Base-by-base conservation (phyloP, 768 basidiomycete genomes). In the Arthromyces matolae region DNA sequence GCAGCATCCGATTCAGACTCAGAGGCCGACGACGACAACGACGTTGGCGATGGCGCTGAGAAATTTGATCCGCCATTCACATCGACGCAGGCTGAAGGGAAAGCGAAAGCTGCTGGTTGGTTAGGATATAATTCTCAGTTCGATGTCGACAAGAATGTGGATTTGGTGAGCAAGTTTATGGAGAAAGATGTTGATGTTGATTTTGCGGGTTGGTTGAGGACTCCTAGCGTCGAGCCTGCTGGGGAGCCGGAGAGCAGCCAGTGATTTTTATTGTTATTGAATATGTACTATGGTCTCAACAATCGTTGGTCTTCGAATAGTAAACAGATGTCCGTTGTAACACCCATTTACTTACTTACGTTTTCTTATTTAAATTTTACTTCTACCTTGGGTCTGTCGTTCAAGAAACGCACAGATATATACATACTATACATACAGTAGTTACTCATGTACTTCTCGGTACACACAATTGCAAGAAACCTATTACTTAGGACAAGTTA, bases 101-200 rank as follows among this genome's bases (percentile, higher is more conserved):
- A 59, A 36, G 42, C 42, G 20, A 46, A 49, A 25, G 8, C 46
- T 10, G 37, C 62, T 14, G 59, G 67, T 31, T 73, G 66, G 52
- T 64, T 68, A 64, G 72, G 71, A 2, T 81, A 74, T 55, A 79
- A 75, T 50, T 81, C 83, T 4, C 81, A 83, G 51, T 76, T 79
- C 47, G 77, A 81, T 49, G 68, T 83, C 2, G 77, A 81, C 55
- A 71, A 67, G n/a, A 71, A 74, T 51, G 72, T 79, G 14, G 75
- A 77, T 38, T 61, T 70, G 52, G 80, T 81, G 5, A 75, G 69
- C 39, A 78, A 76, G 59, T 57, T 81, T 52, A 62, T 84, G 51
- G 78, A 80, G 58, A 70, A 71, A 52, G 84, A 83, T 49, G 71
- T 83, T 4, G 80, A 83, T 50, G 71, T 83, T 4, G 80, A 82